phyloP scores from a whole-genome alignment of 306 rosid species.

The Cucumis melo region DNA sequence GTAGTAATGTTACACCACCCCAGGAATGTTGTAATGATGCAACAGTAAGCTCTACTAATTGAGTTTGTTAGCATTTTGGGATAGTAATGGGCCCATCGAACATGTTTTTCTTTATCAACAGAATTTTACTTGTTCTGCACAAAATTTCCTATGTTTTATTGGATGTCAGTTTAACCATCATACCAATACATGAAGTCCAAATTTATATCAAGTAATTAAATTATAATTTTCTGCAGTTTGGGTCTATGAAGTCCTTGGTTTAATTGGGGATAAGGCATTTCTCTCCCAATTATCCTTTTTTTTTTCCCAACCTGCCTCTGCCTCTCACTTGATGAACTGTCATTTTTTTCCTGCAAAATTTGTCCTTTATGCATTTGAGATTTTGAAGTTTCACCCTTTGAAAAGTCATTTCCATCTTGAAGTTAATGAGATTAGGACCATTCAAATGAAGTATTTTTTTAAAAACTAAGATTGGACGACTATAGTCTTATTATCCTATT shows the following conservation, averaged over 20 bases:
- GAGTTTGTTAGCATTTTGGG: not conserved
- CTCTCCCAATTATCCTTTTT: not conserved
- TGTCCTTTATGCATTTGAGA: not conserved
- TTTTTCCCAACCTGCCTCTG: not conserved
- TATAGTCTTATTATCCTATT: not conserved
- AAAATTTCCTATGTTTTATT: not conserved
- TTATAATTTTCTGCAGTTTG: not conserved
- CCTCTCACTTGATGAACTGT: not conserved
- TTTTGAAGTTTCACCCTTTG: not conserved
- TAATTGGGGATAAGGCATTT: not conserved
- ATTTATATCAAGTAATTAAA: not conserved
- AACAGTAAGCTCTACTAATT: constrained; percentile 1
- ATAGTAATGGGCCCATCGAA: not conserved
- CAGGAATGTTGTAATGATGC: constrained; percentile 6
- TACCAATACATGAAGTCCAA: not conserved
- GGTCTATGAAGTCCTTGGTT: not conserved
- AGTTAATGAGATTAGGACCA: not conserved
- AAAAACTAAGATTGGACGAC: not conserved
- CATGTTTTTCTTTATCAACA: not conserved
- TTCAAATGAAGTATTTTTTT: not conserved
- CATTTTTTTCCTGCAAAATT: not conserved
- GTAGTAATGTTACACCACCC: constrained; percentile 8
- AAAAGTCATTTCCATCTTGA: not conserved
- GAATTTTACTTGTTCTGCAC: not conserved
- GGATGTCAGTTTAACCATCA: not conserved